phyloP scores from a whole-genome alignment of 2,329 filamentous ascomycete genomes.

The Knufia fluminis region DNA sequence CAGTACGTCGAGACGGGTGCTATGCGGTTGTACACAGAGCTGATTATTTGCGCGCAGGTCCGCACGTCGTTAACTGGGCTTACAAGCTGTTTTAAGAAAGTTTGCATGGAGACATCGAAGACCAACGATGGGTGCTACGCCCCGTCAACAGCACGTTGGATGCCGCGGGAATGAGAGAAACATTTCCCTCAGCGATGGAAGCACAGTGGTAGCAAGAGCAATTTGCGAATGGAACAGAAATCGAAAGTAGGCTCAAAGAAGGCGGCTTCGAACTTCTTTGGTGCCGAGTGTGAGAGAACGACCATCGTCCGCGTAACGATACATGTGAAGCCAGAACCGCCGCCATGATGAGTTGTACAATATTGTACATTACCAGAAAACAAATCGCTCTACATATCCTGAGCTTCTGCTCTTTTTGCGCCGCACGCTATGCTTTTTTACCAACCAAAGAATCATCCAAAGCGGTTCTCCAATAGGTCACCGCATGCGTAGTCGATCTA shows the following conservation, averaged over 20 bases:
- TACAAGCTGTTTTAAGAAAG: conserved; percentile 36
- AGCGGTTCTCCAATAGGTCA: conserved; percentile 3
- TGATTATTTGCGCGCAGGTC: conserved; percentile 28
- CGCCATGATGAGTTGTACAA: conserved; percentile 4
- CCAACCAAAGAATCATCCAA: not conserved
- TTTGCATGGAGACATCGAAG: too few relatives aligned
- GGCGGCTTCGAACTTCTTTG: too few relatives aligned
- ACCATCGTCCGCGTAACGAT: too few relatives aligned
- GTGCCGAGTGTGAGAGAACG: too few relatives aligned
- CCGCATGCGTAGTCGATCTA: conserved; percentile 14
- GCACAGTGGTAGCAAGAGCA: too few relatives aligned
- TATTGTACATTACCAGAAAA: conserved; percentile 7
- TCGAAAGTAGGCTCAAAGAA: too few relatives aligned
- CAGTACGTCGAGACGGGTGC: conserved; percentile 37
- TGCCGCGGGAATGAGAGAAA: too few relatives aligned
- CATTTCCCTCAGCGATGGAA: too few relatives aligned
- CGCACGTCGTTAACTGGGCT: conserved; percentile 42
- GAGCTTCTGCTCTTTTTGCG: conserved; percentile 9
- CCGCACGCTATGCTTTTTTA: conserved; percentile 16
- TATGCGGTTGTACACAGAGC: not conserved
- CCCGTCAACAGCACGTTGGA: too few relatives aligned
- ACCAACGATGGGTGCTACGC: too few relatives aligned
- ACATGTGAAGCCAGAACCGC: too few relatives aligned
- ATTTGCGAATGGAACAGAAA: too few relatives aligned
- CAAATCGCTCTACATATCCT: conserved; percentile 10